Base-by-base conservation (phyloP, 1,139 yeast species). In the Hyphopichia fennica region DNA sequence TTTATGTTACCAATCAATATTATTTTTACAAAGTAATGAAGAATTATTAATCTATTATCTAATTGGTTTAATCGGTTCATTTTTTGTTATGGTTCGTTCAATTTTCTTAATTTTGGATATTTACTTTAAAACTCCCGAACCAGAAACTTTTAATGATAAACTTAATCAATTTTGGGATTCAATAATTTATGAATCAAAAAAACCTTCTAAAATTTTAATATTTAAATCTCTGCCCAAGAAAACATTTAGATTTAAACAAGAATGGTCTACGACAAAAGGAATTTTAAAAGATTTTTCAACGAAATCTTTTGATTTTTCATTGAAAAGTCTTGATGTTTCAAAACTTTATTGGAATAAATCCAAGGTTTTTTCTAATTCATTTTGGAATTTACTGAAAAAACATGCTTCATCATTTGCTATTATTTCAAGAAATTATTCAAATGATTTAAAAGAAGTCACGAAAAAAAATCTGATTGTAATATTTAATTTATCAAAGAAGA, bases 21-120 rank as follows among this genome's bases (percentile, higher is more conserved):
- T 32, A 16, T 38, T 38, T 33, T 47, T 58, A 47, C 58, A 55
- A 16, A 30, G 47, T 1, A 47, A 58, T 45, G 49, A 61, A 3
- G 57, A 48, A 31, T 53, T 54, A 32, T 45, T 57, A 37, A 44
- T 50, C 38, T 58, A 58, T 42, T 57, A 54, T 42, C 6, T 33
- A 4, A 10, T 38, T 11, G 33, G 9, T 8, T 23, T 23, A 10
- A 15, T 37, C 13, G 7, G 15, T 28, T 28, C 31, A 28, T 5
- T 15, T 8, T 4, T 28, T 28, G 3, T 28, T 4, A 8, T 28
- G 17, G 15, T 25, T n/a, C n/a, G n/a, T n/a, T n/a, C n/a, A n/a
- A n/a, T n/a, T 32, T 15, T 32, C 13, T 14, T 7, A 7, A 8
- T 34, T n/a, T n/a, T n/a, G n/a, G n/a, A n/a, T n/a, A n/a, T n/a